Evolutionary conservation across 2,329 filamentous ascomycete genomes (phyloP).

Genomic region (Rhynchosporium secalis): DNA sequence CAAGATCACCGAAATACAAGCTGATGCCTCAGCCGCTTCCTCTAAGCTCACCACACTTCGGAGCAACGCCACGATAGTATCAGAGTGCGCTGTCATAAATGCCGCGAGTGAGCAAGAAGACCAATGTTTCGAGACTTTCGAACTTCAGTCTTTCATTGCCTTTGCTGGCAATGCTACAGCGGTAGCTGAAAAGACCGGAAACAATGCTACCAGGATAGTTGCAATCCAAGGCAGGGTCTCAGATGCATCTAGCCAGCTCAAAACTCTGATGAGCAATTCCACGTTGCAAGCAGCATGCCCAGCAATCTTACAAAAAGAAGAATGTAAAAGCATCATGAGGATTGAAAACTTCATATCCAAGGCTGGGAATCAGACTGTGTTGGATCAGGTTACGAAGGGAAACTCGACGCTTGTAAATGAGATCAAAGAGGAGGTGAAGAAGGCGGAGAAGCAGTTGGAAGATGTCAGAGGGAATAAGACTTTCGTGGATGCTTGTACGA

Average conservation of each 20-base stretch:
- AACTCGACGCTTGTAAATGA: conserved; percentile 19
- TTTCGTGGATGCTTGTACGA: conserved; percentile 22
- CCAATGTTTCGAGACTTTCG: conserved; percentile 20
- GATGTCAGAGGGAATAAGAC: conserved; percentile 19
- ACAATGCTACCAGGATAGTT: conserved; percentile 23
- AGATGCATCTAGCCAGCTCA: conserved; percentile 15
- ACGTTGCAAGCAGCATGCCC: conserved; percentile 28
- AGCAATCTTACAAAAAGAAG: conserved; percentile 20
- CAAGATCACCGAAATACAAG: conserved; percentile 41
- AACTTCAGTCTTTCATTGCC: conserved; percentile 26
- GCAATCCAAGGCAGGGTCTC: conserved; percentile 22
- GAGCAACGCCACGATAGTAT: conserved; percentile 43
- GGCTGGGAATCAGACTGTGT: conserved; percentile 21
- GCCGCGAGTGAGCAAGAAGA: conserved; percentile 24
- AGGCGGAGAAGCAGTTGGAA: conserved; percentile 18
- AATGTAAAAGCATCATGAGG: conserved; percentile 18
- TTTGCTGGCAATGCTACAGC: conserved; percentile 24
- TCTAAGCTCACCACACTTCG: conserved; percentile 39
- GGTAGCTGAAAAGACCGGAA: conserved; percentile 18
- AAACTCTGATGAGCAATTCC: conserved; percentile 22
- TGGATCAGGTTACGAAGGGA: conserved; percentile 20
- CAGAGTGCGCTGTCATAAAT: conserved; percentile 41
- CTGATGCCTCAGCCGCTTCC: conserved; percentile 40
- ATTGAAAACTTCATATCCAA: conserved; percentile 20
- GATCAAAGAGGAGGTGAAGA: conserved; percentile 14